Conservation (phyloP, 805 yeast species). For the Teunomyces cretensis region DNA sequence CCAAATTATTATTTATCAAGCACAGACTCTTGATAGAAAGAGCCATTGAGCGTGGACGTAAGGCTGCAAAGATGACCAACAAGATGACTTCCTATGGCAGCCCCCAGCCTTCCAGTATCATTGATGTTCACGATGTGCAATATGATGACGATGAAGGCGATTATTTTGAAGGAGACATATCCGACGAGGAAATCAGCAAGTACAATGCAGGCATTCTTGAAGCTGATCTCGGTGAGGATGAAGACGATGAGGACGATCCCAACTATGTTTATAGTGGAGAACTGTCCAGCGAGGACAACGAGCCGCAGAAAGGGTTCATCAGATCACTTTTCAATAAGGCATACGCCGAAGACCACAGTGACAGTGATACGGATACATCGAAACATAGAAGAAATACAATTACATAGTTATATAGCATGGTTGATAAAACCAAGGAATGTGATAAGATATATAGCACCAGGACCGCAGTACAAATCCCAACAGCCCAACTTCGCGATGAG, state of each 20-base stretch:
- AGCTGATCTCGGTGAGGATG: neutral
- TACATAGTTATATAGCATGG: neutral
- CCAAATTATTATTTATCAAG: constrained; percentile 61
- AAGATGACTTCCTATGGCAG: constrained; percentile 13
- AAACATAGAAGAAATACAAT: neutral
- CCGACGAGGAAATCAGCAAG: constrained; percentile 1
- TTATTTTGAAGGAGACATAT: constrained; percentile 3
- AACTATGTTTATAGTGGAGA: neutral
- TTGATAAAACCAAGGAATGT: too few species aligned
- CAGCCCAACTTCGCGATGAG: neutral
- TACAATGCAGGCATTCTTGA: neutral
- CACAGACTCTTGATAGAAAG: constrained; percentile 67
- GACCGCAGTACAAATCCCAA: neutral
- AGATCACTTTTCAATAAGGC: neutral
- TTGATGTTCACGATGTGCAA: constrained; percentile 8
- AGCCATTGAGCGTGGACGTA: constrained; percentile 54
- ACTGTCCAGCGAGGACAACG: neutral
- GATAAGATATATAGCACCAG: too few species aligned
- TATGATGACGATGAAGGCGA: constrained; percentile 13
- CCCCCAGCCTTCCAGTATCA: constrained; percentile 3
- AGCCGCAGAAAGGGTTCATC: neutral
- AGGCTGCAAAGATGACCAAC: constrained; percentile 17
- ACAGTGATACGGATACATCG: neutral
- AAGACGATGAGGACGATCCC: neutral
- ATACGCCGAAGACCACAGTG: neutral